Evolutionary conservation across 2,329 filamentous ascomycete species (phyloP).

Genomic region (Paracamarosporium sp.): DNA sequence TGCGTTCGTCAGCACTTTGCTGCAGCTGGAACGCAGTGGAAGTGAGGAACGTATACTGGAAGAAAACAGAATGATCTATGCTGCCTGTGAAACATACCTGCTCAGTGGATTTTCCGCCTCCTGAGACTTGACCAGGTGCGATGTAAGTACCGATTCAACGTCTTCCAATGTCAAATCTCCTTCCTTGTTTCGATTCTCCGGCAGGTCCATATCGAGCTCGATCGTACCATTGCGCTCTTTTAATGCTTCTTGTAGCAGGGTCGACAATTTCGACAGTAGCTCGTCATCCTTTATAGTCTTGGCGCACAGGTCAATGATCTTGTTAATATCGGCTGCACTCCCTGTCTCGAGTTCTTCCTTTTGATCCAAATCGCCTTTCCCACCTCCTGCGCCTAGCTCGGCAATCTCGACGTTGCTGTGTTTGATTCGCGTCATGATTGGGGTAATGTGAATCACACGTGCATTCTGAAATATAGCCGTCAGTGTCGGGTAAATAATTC

Average conservation of each 20-base stretch:
- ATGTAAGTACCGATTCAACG: conserved; percentile 38
- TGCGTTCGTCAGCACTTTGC: neutral
- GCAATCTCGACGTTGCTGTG: conserved; percentile 64
- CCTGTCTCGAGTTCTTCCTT: conserved; percentile 70
- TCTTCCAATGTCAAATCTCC: conserved; percentile 37
- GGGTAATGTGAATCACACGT: conserved; percentile 76
- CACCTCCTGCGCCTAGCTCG: conserved; percentile 81
- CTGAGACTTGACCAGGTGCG: conserved; percentile 14
- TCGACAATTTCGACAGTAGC: conserved; percentile 42
- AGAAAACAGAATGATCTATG: too few relatives aligned
- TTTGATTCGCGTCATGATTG: conserved; percentile 72
- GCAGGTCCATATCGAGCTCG: conserved; percentile 33
- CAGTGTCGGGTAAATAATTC: neutral
- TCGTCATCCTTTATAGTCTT: conserved; percentile 45
- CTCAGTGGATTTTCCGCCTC: conserved; percentile 9
- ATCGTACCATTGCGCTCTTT: conserved; percentile 25
- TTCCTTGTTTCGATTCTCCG: conserved; percentile 25
- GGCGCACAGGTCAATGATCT: conserved; percentile 61
- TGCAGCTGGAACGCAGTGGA: neutral
- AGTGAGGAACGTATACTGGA: too few relatives aligned
- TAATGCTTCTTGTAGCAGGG: conserved; percentile 38
- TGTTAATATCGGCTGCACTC: conserved; percentile 54
- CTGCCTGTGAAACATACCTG: conserved; percentile 3
- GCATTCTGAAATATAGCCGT: conserved; percentile 17
- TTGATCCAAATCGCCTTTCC: conserved; percentile 75